phyloP scores from a whole-genome alignment of 1,139 yeast genomes.

The Hansenula lynferdii region DNA sequence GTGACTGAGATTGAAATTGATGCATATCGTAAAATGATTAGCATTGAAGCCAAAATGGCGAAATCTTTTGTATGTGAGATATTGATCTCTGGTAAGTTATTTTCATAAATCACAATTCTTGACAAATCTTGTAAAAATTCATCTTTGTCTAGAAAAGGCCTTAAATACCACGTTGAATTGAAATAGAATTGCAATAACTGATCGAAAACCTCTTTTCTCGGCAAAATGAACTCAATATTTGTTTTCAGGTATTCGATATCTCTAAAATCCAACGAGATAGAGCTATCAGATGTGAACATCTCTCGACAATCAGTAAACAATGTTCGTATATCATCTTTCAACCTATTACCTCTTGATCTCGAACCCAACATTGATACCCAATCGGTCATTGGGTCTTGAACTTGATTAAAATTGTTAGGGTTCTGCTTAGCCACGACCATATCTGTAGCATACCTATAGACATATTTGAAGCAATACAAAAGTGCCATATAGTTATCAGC shows the following conservation, averaged over 20 bases:
- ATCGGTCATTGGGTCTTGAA: slow-evolving; percentile 3
- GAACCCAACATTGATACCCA: slow-evolving; percentile 1
- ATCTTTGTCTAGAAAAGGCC: slow-evolving; percentile 2
- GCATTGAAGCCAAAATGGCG: neutral
- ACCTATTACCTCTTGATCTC: neutral
- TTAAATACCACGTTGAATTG: neutral
- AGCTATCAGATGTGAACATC: neutral
- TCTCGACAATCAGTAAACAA: slow-evolving; percentile 20
- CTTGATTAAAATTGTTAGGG: neutral
- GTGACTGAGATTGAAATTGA: slow-evolving; percentile 4
- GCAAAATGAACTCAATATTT: slow-evolving; percentile 1
- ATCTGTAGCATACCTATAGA: neutral
- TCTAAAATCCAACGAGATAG: slow-evolving; percentile 4
- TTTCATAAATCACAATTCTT: slow-evolving; percentile 1
- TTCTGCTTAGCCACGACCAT: neutral
- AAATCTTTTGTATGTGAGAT: slow-evolving; percentile 2
- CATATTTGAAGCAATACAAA: slow-evolving; percentile 10
- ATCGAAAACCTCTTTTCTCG: neutral
- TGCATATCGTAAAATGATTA: slow-evolving; percentile 3
- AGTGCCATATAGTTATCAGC: slow-evolving; percentile 15
- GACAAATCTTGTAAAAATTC: neutral
- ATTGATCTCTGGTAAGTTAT: neutral
- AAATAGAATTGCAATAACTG: neutral
- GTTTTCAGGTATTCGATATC: slow-evolving; percentile 1
- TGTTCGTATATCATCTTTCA: slow-evolving; percentile 25